These are phyloP conservation scores for Drechslerella dactyloides DNA, from an alignment of 2,329 filamentous ascomycete species.

Conservation along the genomic window DNA sequence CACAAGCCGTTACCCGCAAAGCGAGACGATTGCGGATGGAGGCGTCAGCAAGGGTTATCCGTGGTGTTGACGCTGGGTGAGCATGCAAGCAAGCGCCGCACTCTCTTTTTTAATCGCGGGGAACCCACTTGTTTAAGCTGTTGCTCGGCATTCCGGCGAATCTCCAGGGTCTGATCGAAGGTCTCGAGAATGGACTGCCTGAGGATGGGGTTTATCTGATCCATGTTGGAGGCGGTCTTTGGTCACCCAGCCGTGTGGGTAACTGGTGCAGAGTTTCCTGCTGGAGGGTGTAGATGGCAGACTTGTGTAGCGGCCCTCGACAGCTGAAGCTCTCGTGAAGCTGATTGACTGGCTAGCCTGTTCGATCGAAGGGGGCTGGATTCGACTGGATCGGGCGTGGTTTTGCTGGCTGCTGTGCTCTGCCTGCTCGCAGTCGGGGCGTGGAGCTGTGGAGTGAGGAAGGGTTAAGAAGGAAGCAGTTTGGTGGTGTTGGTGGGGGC, in stretches of 20 bases:
- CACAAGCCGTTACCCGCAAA: constrained; percentile 34
- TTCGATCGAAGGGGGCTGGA: neutral
- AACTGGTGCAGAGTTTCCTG: constrained; percentile 18
- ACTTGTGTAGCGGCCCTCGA: neutral
- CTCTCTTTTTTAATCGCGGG: constrained; percentile 44
- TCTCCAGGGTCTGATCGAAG: constrained; percentile 75
- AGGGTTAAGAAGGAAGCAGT: constrained; percentile 10
- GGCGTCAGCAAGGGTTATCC: constrained; percentile 46
- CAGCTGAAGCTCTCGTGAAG: neutral
- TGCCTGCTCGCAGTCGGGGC: constrained; percentile 37
- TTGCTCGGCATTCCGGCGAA: constrained; percentile 76
- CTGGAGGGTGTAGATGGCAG: neutral
- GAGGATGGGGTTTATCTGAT: constrained; percentile 60
- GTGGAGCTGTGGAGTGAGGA: constrained; percentile 29
- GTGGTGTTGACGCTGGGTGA: neutral
- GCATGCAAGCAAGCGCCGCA: constrained; percentile 53
- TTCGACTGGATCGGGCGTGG: neutral
- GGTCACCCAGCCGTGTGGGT: constrained; percentile 36
- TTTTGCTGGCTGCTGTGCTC: constrained; percentile 15
- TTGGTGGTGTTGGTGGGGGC: constrained; percentile 35
- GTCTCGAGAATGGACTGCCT: constrained; percentile 78
- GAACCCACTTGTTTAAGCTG: constrained; percentile 78
- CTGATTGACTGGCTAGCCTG: neutral
- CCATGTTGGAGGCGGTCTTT: constrained; percentile 34
- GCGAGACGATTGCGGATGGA: constrained; percentile 37